Base-by-base conservation (phyloP, 805 yeast genomes). In the Lachancea sp. region DNA sequence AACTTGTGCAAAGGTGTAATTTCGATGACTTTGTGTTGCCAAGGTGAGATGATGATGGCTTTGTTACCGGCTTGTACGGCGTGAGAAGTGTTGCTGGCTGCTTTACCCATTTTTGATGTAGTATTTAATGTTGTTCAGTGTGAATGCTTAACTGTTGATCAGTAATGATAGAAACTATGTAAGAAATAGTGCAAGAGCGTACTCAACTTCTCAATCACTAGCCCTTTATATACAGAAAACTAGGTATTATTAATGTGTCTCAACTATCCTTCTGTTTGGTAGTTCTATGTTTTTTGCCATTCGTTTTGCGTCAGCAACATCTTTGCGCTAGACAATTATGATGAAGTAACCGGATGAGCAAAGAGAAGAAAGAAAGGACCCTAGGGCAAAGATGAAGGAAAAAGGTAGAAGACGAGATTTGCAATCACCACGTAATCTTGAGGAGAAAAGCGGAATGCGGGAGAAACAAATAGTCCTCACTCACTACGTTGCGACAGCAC, bases 21-120 rank as follows among this genome's bases (percentile, higher is more conserved):
- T 22, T 40, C 43, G 32, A 40, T 35, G 29, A 40, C 43, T 18
- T 35, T 40, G 43, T 40, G 43, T 29, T 40, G 43, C 43, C 43
- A 40, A 18, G 43, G 35, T 9, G 43, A 40, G 22, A 40, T 17
- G 26, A 40, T 40, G 32, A 40, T 29, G 15, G 39, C 43, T 33
- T 40, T 40, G 43, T 40, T 35, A 29, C 43, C 43, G 36, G 43
- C 43, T 40, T 40, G 43, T 21, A 40, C 25, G 26, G 43, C 43
- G 43, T 40, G 43, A 34, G 43, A 34, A 9, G 37, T 40, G 35
- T 33, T 40, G 31, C 43, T 40, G 11, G 39, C 39, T 25, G 43
- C 29, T 35, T 40, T 40, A 22, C 43, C 43, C 43, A 40, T 40
- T 40, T 11, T n/a, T n/a, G n/a, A n/a, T n/a, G n/a, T n/a, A n/a